Evolutionary conservation across 257 asterid species (phyloP).

Genomic region (Nicotiana benthamiana): DNA sequence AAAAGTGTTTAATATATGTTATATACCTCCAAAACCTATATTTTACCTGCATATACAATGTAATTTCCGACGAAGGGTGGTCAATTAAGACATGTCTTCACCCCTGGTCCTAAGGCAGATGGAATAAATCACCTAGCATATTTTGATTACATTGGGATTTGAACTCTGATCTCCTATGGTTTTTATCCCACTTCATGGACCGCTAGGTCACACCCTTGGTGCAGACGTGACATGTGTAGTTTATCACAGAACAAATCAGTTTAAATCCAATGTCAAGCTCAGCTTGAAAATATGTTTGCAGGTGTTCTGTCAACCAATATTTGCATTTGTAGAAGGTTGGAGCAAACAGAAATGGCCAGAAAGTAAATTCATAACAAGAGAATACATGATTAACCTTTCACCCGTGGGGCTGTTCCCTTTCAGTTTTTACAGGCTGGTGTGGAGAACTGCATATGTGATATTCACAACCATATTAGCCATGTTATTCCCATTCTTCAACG

Average conservation of each 20-base stretch:
- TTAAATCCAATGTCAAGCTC: not conserved
- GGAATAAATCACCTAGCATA: not conserved
- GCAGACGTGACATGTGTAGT: not conserved
- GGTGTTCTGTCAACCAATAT: constrained; percentile 60
- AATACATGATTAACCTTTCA: constrained; percentile 14
- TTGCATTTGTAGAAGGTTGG: constrained; percentile 39
- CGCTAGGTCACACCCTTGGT: not conserved
- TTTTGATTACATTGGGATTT: too few relatives aligned
- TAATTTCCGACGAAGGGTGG: too few relatives aligned
- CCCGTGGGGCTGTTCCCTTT: constrained; percentile 18
- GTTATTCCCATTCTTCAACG: constrained; percentile 68
- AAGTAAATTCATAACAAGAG: constrained; percentile 21
- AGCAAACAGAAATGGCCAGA: constrained; percentile 29
- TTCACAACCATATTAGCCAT: constrained; percentile 41
- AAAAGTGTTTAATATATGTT: too few relatives aligned
- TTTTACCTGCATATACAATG: too few relatives aligned
- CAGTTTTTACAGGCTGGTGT: constrained; percentile 38
- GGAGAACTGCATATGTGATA: constrained; percentile 54
- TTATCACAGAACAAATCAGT: not conserved
- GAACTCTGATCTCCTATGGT: not conserved
- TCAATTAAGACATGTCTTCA: too few relatives aligned
- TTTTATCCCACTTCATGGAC: not conserved
- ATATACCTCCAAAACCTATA: too few relatives aligned
- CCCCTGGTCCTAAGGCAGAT: too few relatives aligned
- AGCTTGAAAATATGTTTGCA: constrained; percentile 10